Evolutionary conservation across 2,329 filamentous ascomycete species (phyloP), one percentile per base, ranked within the genome.

Genomic region (Penicillium hesseltinei): DNA sequence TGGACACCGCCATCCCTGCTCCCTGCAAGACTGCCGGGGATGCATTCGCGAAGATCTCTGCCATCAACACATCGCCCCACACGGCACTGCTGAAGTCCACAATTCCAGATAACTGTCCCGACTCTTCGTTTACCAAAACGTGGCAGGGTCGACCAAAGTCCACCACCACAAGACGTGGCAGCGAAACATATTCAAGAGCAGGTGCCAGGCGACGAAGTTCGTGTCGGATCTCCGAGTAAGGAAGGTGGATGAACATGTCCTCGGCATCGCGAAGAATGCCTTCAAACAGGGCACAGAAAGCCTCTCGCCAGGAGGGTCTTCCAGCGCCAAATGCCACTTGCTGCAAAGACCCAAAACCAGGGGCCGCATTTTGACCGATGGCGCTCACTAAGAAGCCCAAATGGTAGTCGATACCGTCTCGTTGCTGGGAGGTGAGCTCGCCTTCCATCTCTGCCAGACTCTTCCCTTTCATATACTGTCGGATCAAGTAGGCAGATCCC

Each of bases 31-130:
- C 64, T 13, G 73, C 69, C n/a, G 67, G 44, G 2, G 71, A 73
- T 23, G 73, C 68, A 25, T 66, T 59, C 31, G 73, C 76, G 53
- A 81, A 81, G 25, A 81, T 77, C 54, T 81, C 80, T 8, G 77
- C 79, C 76, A 85, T 78, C 58, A 81, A 73, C 10, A 80, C 71
- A 67, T 86, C 83, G 1, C 83, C 83, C 82, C 82, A 85, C 4
- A 84, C 66, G 15, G 80, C 78, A 51, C 77, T 79, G 9, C 81
- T 79, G 57, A 82, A 82, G 55, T 82, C 82, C 13, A 82, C 68
- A 11, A 85, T 63, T 1, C 82, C 83, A 1, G 76, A 77, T 9
- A 85, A 62, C 40, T 76, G 70, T 58, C 77, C 80, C 0, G 76
- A 80, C 11, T 70, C 67, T 35, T 78, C 75, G 57, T 85, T 76